These are phyloP conservation scores for Copromyces sp. DNA, from an alignment of 495 filamentous ascomycete genomes.

Conservation along the genomic window DNA sequence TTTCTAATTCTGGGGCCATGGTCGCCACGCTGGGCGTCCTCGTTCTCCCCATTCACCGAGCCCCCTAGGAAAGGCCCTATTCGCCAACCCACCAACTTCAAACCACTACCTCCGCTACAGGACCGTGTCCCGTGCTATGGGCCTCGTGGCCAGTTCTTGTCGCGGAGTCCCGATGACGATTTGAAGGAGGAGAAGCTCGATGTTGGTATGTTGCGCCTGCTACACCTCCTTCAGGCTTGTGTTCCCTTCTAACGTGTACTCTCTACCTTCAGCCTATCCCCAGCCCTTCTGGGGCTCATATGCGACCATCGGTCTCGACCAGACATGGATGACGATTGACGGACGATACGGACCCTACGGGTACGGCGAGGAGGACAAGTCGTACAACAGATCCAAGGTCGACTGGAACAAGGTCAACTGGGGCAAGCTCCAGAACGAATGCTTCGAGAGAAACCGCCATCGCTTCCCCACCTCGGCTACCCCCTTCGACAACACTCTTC, in stretches of 20 bases:
- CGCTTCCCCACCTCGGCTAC: slow-evolving; percentile 38
- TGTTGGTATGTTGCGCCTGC: slow-evolving; percentile 9
- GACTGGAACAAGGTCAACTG: slow-evolving; percentile 67
- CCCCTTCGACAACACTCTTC: slow-evolving; percentile 14
- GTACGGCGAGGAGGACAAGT: slow-evolving; percentile 13
- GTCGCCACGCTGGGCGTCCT: slow-evolving; percentile 4
- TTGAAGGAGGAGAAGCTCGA: slow-evolving; percentile 14
- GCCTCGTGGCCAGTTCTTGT: slow-evolving; percentile 19
- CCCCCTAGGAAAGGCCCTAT: slow-evolving; percentile 9
- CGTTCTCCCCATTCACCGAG: slow-evolving; percentile 6
- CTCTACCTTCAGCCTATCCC: slow-evolving; percentile 13
- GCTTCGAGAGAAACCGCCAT: slow-evolving; percentile 53
- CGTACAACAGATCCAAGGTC: slow-evolving; percentile 39
- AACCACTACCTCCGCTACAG: slow-evolving; percentile 12
- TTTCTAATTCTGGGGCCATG: slow-evolving; percentile 9
- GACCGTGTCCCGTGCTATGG: slow-evolving; percentile 18
- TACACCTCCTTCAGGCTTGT: background rate
- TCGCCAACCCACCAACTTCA: slow-evolving; percentile 10
- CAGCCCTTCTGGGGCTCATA: slow-evolving; percentile 22
- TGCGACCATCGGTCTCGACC: slow-evolving; percentile 19
- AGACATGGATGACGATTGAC: slow-evolving; percentile 18
- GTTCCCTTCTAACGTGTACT: slow-evolving; percentile 7
- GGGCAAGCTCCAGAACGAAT: slow-evolving; percentile 64
- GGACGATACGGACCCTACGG: slow-evolving; percentile 25
- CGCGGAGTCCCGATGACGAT: slow-evolving; percentile 21